Conservation (phyloP, 306 rosid genomes). For the Cucumis melo region DNA sequence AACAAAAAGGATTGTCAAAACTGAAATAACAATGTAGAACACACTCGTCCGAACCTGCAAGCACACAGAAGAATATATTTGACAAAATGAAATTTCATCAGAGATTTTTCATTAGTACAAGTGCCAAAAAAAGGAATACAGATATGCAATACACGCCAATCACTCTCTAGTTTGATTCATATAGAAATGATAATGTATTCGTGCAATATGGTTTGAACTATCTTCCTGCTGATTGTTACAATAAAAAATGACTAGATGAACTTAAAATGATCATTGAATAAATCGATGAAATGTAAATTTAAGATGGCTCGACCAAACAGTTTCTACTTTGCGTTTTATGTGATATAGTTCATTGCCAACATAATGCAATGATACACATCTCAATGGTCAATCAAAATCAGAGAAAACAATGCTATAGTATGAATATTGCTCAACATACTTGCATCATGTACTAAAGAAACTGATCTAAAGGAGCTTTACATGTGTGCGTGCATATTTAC, state of each 20-base stretch:
- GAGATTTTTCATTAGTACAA: neutral
- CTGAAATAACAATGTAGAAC: constrained; percentile 56
- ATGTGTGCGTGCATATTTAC: neutral
- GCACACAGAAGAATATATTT: neutral
- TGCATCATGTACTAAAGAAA: neutral
- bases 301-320: neutral
- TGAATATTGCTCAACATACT: neutral
- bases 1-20: constrained; percentile 66
- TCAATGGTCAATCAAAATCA: neutral
- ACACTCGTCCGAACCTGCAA: constrained; percentile 34
- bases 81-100: neutral
- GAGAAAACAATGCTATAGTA: neutral
- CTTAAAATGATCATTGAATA: neutral
- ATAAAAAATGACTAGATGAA: neutral
- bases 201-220: neutral
- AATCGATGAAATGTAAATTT: neutral
- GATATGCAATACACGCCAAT: neutral
- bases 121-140: neutral
- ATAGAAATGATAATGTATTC: neutral
- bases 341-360: neutral
- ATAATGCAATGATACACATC: neutral
- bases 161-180: neutral
- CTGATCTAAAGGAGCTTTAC: neutral
- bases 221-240: neutral
- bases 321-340: neutral